A percentile compares a stretch with the other conserved stretches of the same genome.
These are phyloP conservation scores for Alternaria longipes DNA, from an alignment of 2,329 filamentous ascomycete species.

Conservation along the genomic window DNA sequence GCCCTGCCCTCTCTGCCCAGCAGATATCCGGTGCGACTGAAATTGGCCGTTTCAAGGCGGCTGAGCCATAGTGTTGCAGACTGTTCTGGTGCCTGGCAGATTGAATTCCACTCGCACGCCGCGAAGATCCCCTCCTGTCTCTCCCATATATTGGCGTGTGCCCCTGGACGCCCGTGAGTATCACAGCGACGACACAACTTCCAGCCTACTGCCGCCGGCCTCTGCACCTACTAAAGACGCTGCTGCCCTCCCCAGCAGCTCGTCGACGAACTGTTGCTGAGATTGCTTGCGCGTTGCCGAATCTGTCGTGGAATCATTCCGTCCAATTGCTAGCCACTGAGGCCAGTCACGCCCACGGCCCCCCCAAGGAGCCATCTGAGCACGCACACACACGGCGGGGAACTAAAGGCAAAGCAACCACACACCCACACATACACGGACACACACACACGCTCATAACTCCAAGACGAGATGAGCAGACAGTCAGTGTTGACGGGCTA, in stretches of 20 bases:
- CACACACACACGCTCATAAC: not conserved
- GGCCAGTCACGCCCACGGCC: constrained; percentile 36
- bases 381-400: constrained; percentile 17
- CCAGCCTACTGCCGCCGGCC: constrained; percentile 45
- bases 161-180: constrained; percentile 48
- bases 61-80: constrained; percentile 50
- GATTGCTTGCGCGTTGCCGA: constrained; percentile 39
- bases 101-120: constrained; percentile 44
- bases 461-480: constrained; percentile 39
- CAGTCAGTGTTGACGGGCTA: constrained; percentile 43
- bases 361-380: constrained; percentile 20
- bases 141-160: constrained; percentile 52
- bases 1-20: constrained; percentile 36
- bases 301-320: constrained; percentile 46
- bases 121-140: constrained; percentile 46
- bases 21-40: constrained; percentile 49
- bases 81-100: constrained; percentile 53
- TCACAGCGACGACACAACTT: constrained; percentile 51
- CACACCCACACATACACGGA: constrained; percentile 12
- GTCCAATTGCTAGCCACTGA: constrained; percentile 39
- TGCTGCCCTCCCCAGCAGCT: constrained; percentile 45
- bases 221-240: constrained; percentile 51
- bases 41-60: constrained; percentile 50
- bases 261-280: constrained; percentile 43
- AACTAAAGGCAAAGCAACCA: constrained; percentile 18